These are phyloP conservation scores for Phtheirospermum japonicum DNA, from an alignment of 257 asterid species.

Conservation along the genomic window DNA sequence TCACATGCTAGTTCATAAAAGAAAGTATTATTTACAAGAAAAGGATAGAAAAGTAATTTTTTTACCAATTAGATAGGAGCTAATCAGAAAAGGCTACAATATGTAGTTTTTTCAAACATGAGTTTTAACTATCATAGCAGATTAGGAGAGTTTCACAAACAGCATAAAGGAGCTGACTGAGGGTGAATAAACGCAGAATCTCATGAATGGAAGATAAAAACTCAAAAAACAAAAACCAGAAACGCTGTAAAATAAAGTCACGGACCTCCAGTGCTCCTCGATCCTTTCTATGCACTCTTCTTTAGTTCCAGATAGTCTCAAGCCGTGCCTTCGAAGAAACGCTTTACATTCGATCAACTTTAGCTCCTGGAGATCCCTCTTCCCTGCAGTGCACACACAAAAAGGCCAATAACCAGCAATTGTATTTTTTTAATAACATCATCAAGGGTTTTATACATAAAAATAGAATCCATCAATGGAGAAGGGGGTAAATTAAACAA, in stretches of 20 bases:
- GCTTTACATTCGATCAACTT: slow-evolving; percentile 52
- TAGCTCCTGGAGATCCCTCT: slow-evolving; percentile 40
- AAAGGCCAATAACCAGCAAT: not conserved
- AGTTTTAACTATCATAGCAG: too few relatives aligned
- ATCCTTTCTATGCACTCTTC: slow-evolving; percentile 59
- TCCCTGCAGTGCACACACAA: slow-evolving; percentile 33
- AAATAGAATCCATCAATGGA: slow-evolving; percentile 4
- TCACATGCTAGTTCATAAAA: too few relatives aligned
- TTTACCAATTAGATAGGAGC: too few relatives aligned
- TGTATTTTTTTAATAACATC: not conserved
- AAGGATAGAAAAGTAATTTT: too few relatives aligned
- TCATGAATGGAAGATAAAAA: not conserved
- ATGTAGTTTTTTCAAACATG: too few relatives aligned
- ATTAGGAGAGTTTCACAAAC: too few relatives aligned
- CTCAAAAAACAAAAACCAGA: not conserved
- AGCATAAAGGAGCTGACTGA: too few relatives aligned
- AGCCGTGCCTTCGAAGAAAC: slow-evolving; percentile 52
- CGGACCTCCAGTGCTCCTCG: slow-evolving; percentile 68
- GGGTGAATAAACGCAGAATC: too few relatives aligned
- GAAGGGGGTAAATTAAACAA: too few relatives aligned
- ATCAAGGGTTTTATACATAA: not conserved
- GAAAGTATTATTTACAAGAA: too few relatives aligned
- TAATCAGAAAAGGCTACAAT: too few relatives aligned
- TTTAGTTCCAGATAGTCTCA: slow-evolving; percentile 66
- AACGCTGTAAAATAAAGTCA: not conserved